Evolutionary conservation across 2,329 filamentous ascomycete genomes (phyloP).

Genomic region (Neonectria faginata): DNA sequence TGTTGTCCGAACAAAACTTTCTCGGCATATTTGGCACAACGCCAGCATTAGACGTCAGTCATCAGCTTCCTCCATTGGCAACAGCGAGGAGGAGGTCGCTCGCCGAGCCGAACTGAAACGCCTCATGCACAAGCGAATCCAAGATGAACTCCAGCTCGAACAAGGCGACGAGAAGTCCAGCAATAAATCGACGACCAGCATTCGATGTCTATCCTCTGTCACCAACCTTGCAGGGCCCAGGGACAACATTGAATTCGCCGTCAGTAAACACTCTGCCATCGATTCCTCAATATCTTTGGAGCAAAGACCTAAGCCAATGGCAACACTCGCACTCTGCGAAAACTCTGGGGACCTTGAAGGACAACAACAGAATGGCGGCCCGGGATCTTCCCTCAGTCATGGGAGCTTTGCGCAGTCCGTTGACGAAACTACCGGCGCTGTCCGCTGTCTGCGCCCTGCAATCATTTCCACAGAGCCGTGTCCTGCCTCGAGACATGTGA

Average conservation of each 20-base stretch:
- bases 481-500: slow-evolving; percentile 17
- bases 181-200: slow-evolving; percentile 44
- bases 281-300: slow-evolving; percentile 8
- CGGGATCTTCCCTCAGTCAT: neutral
- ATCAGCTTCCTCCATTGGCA: slow-evolving; percentile 56
- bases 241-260: slow-evolving; percentile 62
- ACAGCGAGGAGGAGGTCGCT: slow-evolving; percentile 64
- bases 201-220: slow-evolving; percentile 41
- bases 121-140: slow-evolving; percentile 67
- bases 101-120: slow-evolving; percentile 67
- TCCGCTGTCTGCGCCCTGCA: slow-evolving; percentile 15
- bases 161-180: slow-evolving; percentile 51
- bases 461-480: slow-evolving; percentile 2
- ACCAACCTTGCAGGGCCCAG: slow-evolving; percentile 55
- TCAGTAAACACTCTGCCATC: slow-evolving; percentile 28
- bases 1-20: slow-evolving; percentile 58
- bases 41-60: slow-evolving; percentile 55
- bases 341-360: neutral
- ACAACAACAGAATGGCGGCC: neutral
- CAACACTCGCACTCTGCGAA: slow-evolving; percentile 6
- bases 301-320: slow-evolving; percentile 20
- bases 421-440: slow-evolving; percentile 17
- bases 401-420: neutral
- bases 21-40: slow-evolving; percentile 60
- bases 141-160: slow-evolving; percentile 66